phyloP scores from a whole-genome alignment of 768 basidiomycete species.

The Rhodotorula graminis region DNA sequence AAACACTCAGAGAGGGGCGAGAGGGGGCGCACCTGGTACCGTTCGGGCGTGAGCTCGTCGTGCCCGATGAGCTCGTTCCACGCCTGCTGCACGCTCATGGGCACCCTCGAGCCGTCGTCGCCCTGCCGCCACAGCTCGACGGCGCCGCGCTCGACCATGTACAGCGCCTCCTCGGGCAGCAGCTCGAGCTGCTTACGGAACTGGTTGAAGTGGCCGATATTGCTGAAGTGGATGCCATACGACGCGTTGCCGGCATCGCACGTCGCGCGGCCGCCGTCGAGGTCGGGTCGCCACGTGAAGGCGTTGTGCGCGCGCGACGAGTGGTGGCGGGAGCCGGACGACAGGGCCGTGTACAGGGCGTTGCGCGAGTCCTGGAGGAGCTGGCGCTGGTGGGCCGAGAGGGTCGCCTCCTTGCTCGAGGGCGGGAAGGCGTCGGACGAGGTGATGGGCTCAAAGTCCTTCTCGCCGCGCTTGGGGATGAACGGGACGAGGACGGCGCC shows the following conservation, averaged over 20 bases:
- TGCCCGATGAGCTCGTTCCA: slow-evolving; percentile 77
- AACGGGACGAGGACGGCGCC: slow-evolving; percentile 26
- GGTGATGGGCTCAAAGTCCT: slow-evolving; percentile 80
- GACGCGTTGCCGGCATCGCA: slow-evolving; percentile 39
- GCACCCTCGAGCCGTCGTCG: neutral
- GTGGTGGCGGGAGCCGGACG: slow-evolving; percentile 38
- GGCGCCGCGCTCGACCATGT: slow-evolving; percentile 83
- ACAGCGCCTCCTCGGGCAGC: slow-evolving; percentile 90
- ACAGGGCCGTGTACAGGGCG: slow-evolving; percentile 80
- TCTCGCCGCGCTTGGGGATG: slow-evolving; percentile 90
- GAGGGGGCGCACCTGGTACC: slow-evolving; percentile 69
- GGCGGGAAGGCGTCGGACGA: slow-evolving; percentile 21
- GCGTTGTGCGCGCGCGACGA: slow-evolving; percentile 57
- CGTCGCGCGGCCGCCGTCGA: slow-evolving; percentile 29
- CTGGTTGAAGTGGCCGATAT: slow-evolving; percentile 63
- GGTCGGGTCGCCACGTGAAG: slow-evolving; percentile 67
- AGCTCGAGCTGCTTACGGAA: slow-evolving; percentile 67
- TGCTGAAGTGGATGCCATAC: slow-evolving; percentile 75
- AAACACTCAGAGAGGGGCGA: neutral
- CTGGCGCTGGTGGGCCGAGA: slow-evolving; percentile 59
- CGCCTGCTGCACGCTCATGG: slow-evolving; percentile 69
- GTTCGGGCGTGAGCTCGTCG: slow-evolving; percentile 72
- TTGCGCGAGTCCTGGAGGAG: slow-evolving; percentile 70
- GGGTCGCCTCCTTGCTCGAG: slow-evolving; percentile 25
- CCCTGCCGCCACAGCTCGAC: slow-evolving; percentile 72